Percentiles rank a stretch among this genome's conserved stretches.
These are phyloP conservation scores for Cadophora sp. DNA, from an alignment of 2,329 filamentous ascomycete genomes.

Conservation along the genomic window DNA sequence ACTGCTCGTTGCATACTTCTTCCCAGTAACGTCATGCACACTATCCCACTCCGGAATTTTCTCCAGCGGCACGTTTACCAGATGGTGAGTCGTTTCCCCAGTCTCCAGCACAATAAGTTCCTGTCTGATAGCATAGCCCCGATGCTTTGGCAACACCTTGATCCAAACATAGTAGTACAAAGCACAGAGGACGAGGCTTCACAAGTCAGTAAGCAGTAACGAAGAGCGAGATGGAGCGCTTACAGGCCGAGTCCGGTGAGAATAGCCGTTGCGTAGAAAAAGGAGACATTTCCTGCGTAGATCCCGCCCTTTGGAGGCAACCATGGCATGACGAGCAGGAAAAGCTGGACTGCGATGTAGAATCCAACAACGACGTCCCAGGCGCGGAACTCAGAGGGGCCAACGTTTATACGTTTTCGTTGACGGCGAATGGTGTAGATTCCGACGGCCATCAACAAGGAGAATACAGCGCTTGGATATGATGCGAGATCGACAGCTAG, in stretches of 20 bases:
- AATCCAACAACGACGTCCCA: conserved; percentile 67
- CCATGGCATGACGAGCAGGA: conserved; percentile 74
- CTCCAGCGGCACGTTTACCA: conserved; percentile 60
- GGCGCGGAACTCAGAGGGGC: conserved; percentile 59
- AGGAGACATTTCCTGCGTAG: conserved; percentile 69
- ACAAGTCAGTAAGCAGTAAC: conserved; percentile 2
- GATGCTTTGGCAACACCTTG: conserved; percentile 57
- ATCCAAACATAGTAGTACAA: conserved; percentile 68
- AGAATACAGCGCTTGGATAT: conserved; percentile 66
- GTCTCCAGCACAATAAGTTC: conserved; percentile 59
- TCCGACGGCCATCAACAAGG: conserved; percentile 61
- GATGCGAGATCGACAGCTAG: conserved; percentile 63
- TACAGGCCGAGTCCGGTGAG: conserved; percentile 69
- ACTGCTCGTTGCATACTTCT: conserved; percentile 12
- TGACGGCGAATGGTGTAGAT: conserved; percentile 63
- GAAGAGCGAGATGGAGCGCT: conserved; percentile 45
- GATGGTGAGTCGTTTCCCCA: conserved; percentile 51
- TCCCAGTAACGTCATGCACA: conserved; percentile 56
- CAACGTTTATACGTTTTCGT: conserved; percentile 57
- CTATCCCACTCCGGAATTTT: conserved; percentile 64
- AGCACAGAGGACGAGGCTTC: conserved; percentile 58
- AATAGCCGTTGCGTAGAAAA: conserved; percentile 76
- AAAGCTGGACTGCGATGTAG: conserved; percentile 64
- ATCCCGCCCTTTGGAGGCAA: conserved; percentile 67
- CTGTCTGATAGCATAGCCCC: conserved; percentile 62